Conservation (phyloP, 805 yeast genomes). For the Ogataea trehalophila region DNA sequence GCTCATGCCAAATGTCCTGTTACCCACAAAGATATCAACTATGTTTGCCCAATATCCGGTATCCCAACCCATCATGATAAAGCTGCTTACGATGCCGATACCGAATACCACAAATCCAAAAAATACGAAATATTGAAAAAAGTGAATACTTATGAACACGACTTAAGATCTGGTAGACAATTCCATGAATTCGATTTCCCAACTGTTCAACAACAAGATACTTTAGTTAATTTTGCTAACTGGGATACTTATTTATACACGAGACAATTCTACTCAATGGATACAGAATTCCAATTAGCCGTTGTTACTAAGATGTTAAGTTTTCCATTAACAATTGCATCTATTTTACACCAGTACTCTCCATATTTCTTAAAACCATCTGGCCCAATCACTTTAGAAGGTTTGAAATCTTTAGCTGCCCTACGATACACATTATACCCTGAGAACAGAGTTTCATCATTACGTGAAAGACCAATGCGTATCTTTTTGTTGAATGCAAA, state of each 20-base stretch:
- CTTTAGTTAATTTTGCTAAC: conserved; percentile 65
- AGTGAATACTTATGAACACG: conserved; percentile 92
- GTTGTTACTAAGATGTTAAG: conserved; percentile 92
- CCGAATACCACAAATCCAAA: conserved; percentile 60
- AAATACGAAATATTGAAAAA: conserved; percentile 72
- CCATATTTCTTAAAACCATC: conserved; percentile 79
- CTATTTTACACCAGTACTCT: conserved; percentile 75
- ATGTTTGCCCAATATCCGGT: conserved; percentile 89
- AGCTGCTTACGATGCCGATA: conserved; percentile 85
- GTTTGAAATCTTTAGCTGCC: conserved; percentile 90
- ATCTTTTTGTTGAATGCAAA: conserved; percentile 87
- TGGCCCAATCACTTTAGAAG: conserved; percentile 88
- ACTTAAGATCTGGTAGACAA: conserved; percentile 85
- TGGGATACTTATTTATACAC: conserved; percentile 97
- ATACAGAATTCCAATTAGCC: conserved; percentile 92
- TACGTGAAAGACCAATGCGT: conserved; percentile 85
- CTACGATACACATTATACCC: conserved; percentile 87
- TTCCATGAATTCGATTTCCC: conserved; percentile 97
- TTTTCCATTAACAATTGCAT: conserved; percentile 86
- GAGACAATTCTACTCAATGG: conserved; percentile 91
- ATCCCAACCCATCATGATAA: conserved; percentile 92
- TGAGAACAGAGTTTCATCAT: conserved; percentile 47
- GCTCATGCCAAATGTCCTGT: conserved; percentile 90
- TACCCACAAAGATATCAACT: conserved; percentile 72
- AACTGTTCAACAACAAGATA: conserved; percentile 67